Base-by-base conservation (phyloP, 495 filamentous ascomycete genomes). In the Tuber calosporum region DNA sequence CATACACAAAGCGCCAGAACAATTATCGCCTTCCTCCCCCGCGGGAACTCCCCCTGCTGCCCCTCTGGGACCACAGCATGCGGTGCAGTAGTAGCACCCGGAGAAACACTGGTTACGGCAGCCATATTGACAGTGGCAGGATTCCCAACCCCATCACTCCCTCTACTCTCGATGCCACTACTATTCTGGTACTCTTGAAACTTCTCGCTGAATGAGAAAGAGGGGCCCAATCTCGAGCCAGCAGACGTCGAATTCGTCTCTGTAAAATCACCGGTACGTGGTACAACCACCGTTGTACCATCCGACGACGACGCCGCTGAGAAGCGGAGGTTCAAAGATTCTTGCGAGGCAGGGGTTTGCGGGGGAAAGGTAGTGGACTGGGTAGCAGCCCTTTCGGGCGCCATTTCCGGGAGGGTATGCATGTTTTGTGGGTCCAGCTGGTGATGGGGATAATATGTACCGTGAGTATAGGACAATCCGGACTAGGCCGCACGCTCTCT, bases 1-100 rank as follows among this genome's bases (percentile, higher is more conserved):
- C 74, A 42, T 69, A 81, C 79, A 79, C 79, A 81, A 53, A 81
- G 72, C 5, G 79, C 72, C 68, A 78, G 72, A 39, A 81, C 79
- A 71, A 81, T 81, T 30, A 81, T 72, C 22, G 42, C 69, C 30
- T 79, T 81, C 20, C 41, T 79, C 62, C 43, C 75, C 34, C n/a
- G 39, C 26, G 53, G 45, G 9, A 73, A 69, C 48, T 41, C 62
- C 43, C 53, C 66, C 15, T 43, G 72, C 37, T 74, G 38, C 40
- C 67, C 58, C n/a, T 48, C 37, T 26, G 70, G 69, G 11, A 45
- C 66, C 36, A 53, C 68, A 53, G 13, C 41, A 48, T 68, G 39
- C 41, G 13, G n/a, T 30, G 11, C 2, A 30, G 53, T 30, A 30
- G n/a, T 9, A 26, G 45, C 45, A 11, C 22, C 68, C 20, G 11